Evolutionary conservation across 2,329 filamentous ascomycete genomes (phyloP), one percentile per base, ranked within the genome.

Genomic region (Ascochyta fabae): DNA sequence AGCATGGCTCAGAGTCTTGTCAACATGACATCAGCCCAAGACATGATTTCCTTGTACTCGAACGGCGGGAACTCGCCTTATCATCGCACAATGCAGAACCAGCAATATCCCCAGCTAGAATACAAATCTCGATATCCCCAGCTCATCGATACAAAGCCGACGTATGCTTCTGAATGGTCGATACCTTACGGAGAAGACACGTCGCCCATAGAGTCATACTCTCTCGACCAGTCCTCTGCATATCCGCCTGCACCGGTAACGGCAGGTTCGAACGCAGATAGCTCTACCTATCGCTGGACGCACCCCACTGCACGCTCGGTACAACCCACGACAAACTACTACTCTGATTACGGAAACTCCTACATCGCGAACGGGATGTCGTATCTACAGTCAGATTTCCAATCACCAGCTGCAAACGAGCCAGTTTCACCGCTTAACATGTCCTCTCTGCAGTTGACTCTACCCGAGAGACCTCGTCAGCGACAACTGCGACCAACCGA

Each of bases 351-450:
- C 15, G 66, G 67, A 9, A 46, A 60, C 4, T 43, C 59, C 1
- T 71, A 68, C 35, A 35, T 48, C 5, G 7, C 54, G 1, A 49
- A 57, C n/a, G 44, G 58, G 5, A 41, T 69, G 8, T 65, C 68
- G 0, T 71, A 65, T n/a, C 29, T 58, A 4, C 58, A 62, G 33
- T 43, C 65, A 8, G 60, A 55, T 13, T 15, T 58, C 15, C 54
- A 54, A 40, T 8, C 56, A 34, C 23, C 49, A 6, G 34, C 53
- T 24, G 40, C 53, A n/a, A 55, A 47, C 10, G 71, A 70, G 24
- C 34, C 61, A 9, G 22, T 64, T 4, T 75, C 71, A 10, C 65
- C 72, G 3, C 53, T 74, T 3, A 71, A 68, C 33, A 70, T 74
- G 68, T 60, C 66, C 6, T 69, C 72, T 12, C 50, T 75, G 13